Evolutionary conservation across 176 grass and related monocot species (phyloP).

Genomic region (Rhynchospora tenuis): DNA sequence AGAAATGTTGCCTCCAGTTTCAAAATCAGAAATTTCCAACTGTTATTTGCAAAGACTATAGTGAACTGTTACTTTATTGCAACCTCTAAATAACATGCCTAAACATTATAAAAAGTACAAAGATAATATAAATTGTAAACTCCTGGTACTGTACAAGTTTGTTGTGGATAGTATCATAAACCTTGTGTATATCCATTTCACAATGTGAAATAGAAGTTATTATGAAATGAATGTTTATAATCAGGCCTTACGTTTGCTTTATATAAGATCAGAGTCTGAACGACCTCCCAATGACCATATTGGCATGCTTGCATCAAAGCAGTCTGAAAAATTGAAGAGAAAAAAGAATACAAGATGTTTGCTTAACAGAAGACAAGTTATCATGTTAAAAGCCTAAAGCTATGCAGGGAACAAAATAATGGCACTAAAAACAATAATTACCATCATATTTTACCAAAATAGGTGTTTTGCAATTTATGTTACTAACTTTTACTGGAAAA

Average conservation of each 20-base stretch:
- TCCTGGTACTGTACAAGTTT: not conserved
- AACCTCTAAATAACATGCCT: not conserved
- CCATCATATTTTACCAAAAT: not conserved
- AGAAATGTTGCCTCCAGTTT: not conserved
- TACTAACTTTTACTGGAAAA: not conserved
- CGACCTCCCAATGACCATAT: conserved; percentile 97
- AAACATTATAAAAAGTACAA: not conserved
- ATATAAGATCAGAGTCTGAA: conserved; percentile 84
- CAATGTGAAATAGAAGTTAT: not conserved
- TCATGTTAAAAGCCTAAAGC: not conserved
- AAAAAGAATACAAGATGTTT: not conserved
- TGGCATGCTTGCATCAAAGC: conserved; percentile 99
- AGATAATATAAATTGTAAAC: not conserved
- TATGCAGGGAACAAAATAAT: not conserved
- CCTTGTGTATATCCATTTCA: not conserved
- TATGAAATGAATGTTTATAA: not conserved
- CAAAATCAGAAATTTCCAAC: not conserved
- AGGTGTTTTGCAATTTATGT: not conserved
- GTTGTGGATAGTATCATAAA: not conserved
- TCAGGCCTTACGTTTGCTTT: conserved; percentile 67
- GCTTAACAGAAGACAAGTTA: conserved; percentile 4
- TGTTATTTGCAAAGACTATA: not conserved
- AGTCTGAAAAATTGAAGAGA: conserved; percentile 48
- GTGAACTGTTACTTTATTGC: not conserved
- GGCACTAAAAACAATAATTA: not conserved